Conservation (phyloP, 1,139 yeast genomes). For the Hanseniaspora sp. region DNA sequence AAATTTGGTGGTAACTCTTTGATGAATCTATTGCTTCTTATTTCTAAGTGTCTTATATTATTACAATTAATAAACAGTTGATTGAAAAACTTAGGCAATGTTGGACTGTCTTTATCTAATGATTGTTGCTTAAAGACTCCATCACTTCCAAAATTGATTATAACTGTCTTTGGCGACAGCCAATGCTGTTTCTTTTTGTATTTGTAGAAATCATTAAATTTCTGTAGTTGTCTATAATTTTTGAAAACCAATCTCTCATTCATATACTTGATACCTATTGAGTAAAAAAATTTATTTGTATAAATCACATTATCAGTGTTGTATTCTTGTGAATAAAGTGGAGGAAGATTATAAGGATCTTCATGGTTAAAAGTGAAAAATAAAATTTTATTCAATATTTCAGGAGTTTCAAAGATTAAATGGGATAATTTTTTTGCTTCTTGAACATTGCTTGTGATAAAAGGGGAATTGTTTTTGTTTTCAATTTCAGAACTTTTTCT, state of each 20-base stretch:
- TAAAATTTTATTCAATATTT: conserved; percentile 54
- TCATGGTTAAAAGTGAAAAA: conserved; percentile 45
- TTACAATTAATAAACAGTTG: conserved; percentile 9
- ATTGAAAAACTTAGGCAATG: background rate
- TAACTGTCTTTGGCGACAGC: conserved; percentile 13
- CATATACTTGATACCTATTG: conserved; percentile 1
- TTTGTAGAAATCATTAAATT: conserved; percentile 14
- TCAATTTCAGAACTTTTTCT: conserved; percentile 10
- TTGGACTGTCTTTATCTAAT: background rate
- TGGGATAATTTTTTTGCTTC: conserved; percentile 23
- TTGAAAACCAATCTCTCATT: conserved; percentile 13
- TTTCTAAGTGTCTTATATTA: conserved; percentile 14
- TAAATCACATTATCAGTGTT: background rate
- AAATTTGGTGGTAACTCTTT: background rate
- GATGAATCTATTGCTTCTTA: conserved; percentile 12
- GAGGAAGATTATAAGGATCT: conserved; percentile 44
- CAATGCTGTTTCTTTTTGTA: conserved; percentile 6
- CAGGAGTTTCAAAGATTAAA: conserved; percentile 62
- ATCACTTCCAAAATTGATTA: conserved; percentile 11
- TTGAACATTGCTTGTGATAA: background rate
- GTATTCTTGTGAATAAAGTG: conserved; percentile 30
- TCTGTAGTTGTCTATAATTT: conserved; percentile 11
- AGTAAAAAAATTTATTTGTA: conserved; percentile 9
- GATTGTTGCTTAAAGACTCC: conserved; percentile 10
- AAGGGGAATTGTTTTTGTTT: background rate